phyloP scores from a whole-genome alignment of 352 stramenopile genomes.

The Globisporangium recalcitrans region DNA sequence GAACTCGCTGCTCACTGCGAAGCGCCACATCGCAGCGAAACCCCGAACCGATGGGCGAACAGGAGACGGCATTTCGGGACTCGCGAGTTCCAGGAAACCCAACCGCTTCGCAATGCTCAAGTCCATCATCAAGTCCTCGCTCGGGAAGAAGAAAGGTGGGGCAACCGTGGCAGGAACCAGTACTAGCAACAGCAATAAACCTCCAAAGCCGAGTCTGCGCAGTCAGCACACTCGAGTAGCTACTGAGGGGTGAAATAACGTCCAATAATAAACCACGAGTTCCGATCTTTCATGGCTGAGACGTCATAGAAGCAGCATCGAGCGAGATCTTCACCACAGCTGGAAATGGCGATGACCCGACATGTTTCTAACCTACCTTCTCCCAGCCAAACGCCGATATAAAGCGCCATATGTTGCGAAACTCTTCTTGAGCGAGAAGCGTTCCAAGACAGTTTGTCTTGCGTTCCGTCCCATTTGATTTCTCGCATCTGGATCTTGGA shows the following conservation, averaged over 20 bases:
- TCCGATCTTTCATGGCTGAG: too few species aligned
- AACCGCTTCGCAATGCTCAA: slow-evolving; percentile 32
- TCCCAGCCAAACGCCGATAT: slow-evolving; percentile 28
- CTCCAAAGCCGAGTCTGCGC: slow-evolving; percentile 3
- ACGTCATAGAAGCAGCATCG: background rate
- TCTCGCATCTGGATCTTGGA: slow-evolving; percentile 18
- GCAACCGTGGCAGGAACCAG: slow-evolving; percentile 10
- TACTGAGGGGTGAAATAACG: slow-evolving; percentile 9
- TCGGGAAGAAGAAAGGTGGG: slow-evolving; percentile 32
- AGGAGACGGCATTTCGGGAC: slow-evolving; percentile 51
- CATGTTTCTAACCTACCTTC: background rate
- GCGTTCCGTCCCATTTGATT: slow-evolving; percentile 28
- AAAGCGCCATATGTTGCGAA: slow-evolving; percentile 33
- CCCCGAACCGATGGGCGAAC: slow-evolving; percentile 35
- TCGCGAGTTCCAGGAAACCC: slow-evolving; percentile 15
- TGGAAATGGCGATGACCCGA: background rate
- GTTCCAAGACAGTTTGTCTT: slow-evolving; percentile 27
- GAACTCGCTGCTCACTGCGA: slow-evolving; percentile 86
- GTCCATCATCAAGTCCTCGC: slow-evolving; percentile 31
- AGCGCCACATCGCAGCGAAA: slow-evolving; percentile 48
- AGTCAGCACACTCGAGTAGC: slow-evolving; percentile 11
- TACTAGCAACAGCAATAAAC: slow-evolving; percentile 24
- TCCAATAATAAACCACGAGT: too few species aligned
- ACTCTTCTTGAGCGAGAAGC: slow-evolving; percentile 24
- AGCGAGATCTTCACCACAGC: background rate